Percentiles rank a stretch among this genome's conserved stretches.
phyloP scores from a whole-genome alignment of 164 flowering plant genomes.

The Sextonia rubra region DNA sequence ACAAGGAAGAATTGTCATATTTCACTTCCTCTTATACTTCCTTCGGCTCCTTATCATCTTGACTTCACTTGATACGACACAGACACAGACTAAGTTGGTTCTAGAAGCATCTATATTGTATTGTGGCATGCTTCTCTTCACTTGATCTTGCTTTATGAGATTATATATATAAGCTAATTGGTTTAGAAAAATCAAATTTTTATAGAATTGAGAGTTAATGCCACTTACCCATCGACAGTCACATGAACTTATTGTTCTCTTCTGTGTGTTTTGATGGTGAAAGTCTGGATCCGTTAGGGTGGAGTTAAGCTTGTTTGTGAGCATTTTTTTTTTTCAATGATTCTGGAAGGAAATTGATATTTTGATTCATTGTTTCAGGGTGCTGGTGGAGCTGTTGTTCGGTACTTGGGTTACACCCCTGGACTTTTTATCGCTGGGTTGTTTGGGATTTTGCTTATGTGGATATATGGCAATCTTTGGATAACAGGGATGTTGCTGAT shows the following conservation, averaged over 20 bases:
- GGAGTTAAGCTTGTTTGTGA: not conserved
- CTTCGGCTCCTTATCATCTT: too few species aligned
- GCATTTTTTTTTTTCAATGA: not conserved
- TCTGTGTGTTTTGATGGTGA: not conserved
- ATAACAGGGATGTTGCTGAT: slow-evolving; percentile 77
- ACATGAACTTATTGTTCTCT: not conserved
- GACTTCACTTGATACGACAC: too few species aligned
- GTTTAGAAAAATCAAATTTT: not conserved
- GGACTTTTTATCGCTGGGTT: slow-evolving; percentile 95
- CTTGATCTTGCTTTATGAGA: not conserved
- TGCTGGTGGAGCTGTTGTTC: slow-evolving; percentile 83
- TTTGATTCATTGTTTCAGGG: slow-evolving; percentile 52
- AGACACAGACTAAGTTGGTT: too few species aligned
- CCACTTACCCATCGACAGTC: not conserved
- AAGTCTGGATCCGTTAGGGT: not conserved
- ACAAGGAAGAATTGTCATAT: too few species aligned
- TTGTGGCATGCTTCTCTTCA: too few species aligned
- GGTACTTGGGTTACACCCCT: slow-evolving; percentile 86
- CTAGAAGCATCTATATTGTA: too few species aligned
- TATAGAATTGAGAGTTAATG: not conserved
- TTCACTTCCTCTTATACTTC: too few species aligned
- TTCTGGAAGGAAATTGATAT: slow-evolving; percentile 12
- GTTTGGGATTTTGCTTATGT: slow-evolving; percentile 74
- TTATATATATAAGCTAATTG: too few species aligned
- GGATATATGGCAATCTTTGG: slow-evolving; percentile 99